Conservation (phyloP, 106 monocot species). For the Alisma plantagoaquatica region DNA sequence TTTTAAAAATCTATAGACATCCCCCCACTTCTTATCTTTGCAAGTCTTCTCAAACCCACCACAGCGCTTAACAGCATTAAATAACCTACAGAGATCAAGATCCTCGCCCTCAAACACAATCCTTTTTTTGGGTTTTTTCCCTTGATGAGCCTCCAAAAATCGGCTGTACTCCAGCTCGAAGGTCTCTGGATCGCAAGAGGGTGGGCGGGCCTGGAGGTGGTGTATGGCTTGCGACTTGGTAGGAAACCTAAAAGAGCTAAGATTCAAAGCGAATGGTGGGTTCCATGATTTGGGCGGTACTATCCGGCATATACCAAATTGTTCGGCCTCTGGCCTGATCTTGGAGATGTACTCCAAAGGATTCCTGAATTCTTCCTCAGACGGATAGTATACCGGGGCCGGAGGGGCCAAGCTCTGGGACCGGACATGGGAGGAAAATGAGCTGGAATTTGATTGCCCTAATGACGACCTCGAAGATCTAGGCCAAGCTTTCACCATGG, state of each 20-base stretch:
- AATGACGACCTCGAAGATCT: too few species aligned
- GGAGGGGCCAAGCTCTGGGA: conserved; percentile 14
- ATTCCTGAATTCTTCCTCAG: conserved; percentile 50
- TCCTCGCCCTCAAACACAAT: conserved; percentile 36
- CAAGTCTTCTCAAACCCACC: conserved; percentile 56
- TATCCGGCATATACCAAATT: conserved; percentile 67
- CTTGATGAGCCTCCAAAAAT: conserved; percentile 28
- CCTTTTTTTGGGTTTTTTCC: conserved; percentile 21
- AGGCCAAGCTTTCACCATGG: too few species aligned
- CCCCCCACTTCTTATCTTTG: conserved; percentile 51
- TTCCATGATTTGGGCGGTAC: conserved; percentile 64
- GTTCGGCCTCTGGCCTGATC: conserved; percentile 63
- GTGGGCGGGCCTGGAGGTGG: conserved; percentile 49
- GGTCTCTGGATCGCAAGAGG: conserved; percentile 55
- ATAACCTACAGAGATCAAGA: conserved; percentile 58
- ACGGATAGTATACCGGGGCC: conserved; percentile 51
- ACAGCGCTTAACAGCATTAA: conserved; percentile 55
- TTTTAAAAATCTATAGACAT: conserved; percentile 34
- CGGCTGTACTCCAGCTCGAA: conserved; percentile 52
- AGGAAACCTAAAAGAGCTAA: conserved; percentile 39
- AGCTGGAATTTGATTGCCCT: too few species aligned
- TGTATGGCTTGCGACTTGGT: conserved; percentile 70
- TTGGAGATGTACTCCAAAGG: conserved; percentile 45
- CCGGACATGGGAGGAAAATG: too few species aligned
- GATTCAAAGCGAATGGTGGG: conserved; percentile 44